A percentile compares a stretch with the other conserved stretches of the same genome.
These are phyloP conservation scores for Plasmodium reichenowi DNA, from an alignment of 169 alveolate genomes.

Conservation along the genomic window DNA sequence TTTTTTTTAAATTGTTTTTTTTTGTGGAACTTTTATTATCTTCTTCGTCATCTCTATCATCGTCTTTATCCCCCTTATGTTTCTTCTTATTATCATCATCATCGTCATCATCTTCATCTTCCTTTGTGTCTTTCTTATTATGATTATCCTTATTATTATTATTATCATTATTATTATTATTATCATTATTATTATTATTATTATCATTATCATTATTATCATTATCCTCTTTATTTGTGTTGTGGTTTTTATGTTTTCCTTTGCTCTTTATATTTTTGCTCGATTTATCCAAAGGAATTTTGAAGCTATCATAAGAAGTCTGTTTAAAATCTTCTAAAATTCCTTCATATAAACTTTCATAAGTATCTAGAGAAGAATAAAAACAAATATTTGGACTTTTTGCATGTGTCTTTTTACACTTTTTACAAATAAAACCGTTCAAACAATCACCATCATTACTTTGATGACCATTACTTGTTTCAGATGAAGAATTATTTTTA, in stretches of 20 bases:
- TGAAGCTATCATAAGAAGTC: constrained; percentile 42
- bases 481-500: not conserved
- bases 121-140: not conserved
- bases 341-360: constrained; percentile 70
- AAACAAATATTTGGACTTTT: constrained; percentile 67
- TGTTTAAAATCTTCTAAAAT: constrained; percentile 34
- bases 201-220: not conserved
- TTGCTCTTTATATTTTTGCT: not conserved
- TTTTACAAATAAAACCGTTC: constrained; percentile 62
- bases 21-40: not conserved
- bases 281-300: constrained; percentile 36
- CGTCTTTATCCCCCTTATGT: not conserved
- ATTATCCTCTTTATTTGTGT: not conserved
- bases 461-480: not conserved
- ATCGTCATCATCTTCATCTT: not conserved
- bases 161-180: not conserved
- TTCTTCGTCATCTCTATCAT: not conserved
- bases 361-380: constrained; percentile 51
- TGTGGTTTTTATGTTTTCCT: not conserved
- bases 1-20: not conserved
- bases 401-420: constrained; percentile 61
- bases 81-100: constrained; percentile 5
- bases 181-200: not conserved
- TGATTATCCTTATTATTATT: not conserved
- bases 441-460: constrained; percentile 28